These are phyloP conservation scores for Fusarium pilosicola DNA, from an alignment of 2,329 filamentous ascomycete species.

Conservation along the genomic window DNA sequence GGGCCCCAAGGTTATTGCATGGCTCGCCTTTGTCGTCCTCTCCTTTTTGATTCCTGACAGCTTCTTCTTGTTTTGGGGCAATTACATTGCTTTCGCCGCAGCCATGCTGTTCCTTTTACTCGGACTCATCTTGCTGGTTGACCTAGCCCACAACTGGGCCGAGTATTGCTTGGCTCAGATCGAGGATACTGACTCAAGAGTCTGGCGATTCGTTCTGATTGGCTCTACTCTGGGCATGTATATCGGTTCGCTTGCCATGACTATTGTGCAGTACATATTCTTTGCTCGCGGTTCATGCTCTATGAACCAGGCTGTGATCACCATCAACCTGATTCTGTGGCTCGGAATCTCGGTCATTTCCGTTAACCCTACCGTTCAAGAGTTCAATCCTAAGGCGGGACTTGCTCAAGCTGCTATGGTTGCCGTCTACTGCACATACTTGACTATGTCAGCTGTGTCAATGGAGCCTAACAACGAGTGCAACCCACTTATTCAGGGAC, in stretches of 20 bases:
- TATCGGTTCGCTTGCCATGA: slow-evolving; percentile 89
- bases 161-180: slow-evolving; percentile 96
- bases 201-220: slow-evolving; percentile 89
- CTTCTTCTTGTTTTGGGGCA: slow-evolving; percentile 96
- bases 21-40: slow-evolving; percentile 85
- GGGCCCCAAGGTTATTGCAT: slow-evolving; percentile 93
- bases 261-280: slow-evolving; percentile 96
- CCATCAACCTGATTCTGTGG: slow-evolving; percentile 89
- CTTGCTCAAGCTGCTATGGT: slow-evolving; percentile 98
- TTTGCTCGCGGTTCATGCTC: slow-evolving; percentile 84
- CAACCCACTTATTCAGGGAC: slow-evolving; percentile 89
- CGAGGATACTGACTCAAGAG: slow-evolving; percentile 83
- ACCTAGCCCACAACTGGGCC: slow-evolving; percentile 96
- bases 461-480: slow-evolving; percentile 98
- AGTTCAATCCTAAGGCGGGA: slow-evolving; percentile 91
- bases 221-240: slow-evolving; percentile 97
- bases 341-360: slow-evolving; percentile 84
- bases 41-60: slow-evolving; percentile 95
- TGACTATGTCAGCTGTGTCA: slow-evolving; percentile 97
- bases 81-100: slow-evolving; percentile 87
- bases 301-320: slow-evolving; percentile 98
- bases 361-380: slow-evolving; percentile 89
- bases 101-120: slow-evolving; percentile 95
- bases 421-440: slow-evolving; percentile 96
- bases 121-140: slow-evolving; percentile 90